These are phyloP conservation scores for Claviceps sp. DNA, from an alignment of 2,329 filamentous ascomycete genomes.

Conservation along the genomic window DNA sequence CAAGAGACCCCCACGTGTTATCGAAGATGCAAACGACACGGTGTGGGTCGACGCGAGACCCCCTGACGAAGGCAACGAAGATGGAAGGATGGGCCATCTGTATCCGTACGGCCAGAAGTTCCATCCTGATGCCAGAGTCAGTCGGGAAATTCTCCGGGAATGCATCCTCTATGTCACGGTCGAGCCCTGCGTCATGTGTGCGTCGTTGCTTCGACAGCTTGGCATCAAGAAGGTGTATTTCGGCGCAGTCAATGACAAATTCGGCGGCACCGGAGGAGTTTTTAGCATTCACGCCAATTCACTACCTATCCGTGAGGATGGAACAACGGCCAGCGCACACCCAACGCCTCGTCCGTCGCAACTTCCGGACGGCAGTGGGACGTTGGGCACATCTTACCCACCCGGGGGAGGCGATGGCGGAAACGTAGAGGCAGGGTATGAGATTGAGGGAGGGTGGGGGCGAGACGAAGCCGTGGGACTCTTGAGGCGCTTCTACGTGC, in stretches of 20 bases:
- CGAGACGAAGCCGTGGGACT: conserved; percentile 88
- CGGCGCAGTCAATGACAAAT: conserved; percentile 90
- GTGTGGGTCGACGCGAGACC: conserved; percentile 11
- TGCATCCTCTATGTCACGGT: conserved; percentile 87
- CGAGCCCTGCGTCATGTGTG: conserved; percentile 98
- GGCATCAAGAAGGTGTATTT: conserved; percentile 85
- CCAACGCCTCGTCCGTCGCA: conserved; percentile 23
- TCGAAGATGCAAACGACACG: conserved; percentile 12
- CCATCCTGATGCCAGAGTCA: conserved; percentile 41
- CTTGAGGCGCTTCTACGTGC: conserved; percentile 87
- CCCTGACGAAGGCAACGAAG: conserved; percentile 35
- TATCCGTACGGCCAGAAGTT: conserved; percentile 49
- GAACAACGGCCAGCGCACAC: conserved; percentile 27
- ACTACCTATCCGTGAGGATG: conserved; percentile 23
- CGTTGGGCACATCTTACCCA: conserved; percentile 24
- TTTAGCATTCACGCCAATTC: conserved; percentile 67
- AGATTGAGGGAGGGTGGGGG: conserved; percentile 76
- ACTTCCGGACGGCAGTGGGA: conserved; percentile 23
- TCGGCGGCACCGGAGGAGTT: conserved; percentile 90
- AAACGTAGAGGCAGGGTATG: conserved; percentile 65
- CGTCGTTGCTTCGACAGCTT: conserved; percentile 79
- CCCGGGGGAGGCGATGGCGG: conserved; percentile 40
- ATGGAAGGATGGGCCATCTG: conserved; percentile 41
- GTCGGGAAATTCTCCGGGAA: conserved; percentile 54
- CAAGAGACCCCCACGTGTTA: conserved; percentile 14